A percentile compares a stretch with the other conserved stretches of the same genome.
Evolutionary conservation across 2,329 filamentous ascomycete genomes (phyloP).

Genomic region (Monilinia polystroma): DNA sequence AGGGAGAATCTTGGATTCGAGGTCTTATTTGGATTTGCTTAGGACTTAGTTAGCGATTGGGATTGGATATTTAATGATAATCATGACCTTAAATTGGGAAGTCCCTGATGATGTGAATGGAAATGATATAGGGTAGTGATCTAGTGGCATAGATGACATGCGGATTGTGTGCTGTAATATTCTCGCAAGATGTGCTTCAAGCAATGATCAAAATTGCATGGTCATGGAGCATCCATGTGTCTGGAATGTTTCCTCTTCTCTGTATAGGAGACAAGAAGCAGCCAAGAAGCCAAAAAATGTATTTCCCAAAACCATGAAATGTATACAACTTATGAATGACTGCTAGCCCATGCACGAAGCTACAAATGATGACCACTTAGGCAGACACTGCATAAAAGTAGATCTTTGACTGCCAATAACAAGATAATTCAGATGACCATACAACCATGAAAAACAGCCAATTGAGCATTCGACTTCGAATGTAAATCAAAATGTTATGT

Average conservation of each 20-base stretch:
- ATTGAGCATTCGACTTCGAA: constrained; percentile 1
- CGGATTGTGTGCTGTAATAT: background rate
- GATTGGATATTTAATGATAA: background rate
- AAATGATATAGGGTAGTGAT: background rate
- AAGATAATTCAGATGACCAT: too few relatives aligned
- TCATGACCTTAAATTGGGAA: background rate
- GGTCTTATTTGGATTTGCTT: background rate
- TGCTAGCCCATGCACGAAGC: background rate
- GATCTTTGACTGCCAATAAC: background rate
- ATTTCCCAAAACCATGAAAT: background rate
- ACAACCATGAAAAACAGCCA: background rate
- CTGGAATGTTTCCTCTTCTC: too few relatives aligned
- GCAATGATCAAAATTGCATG: too few relatives aligned
- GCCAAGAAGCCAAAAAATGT: background rate
- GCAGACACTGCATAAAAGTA: background rate
- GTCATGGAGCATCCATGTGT: background rate
- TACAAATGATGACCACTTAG: background rate
- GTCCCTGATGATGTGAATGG: background rate
- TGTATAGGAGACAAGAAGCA: background rate
- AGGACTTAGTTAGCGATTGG: background rate
- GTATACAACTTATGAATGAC: background rate
- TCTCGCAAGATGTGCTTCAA: background rate
- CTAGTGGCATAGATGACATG: background rate
- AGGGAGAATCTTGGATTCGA: constrained; percentile 11
- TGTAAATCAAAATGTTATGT: background rate